Percentiles rank a stretch among this genome's conserved stretches.
These are phyloP conservation scores for Phytophthora sp. DNA, from an alignment of 352 stramenopile genomes.

Conservation along the genomic window DNA sequence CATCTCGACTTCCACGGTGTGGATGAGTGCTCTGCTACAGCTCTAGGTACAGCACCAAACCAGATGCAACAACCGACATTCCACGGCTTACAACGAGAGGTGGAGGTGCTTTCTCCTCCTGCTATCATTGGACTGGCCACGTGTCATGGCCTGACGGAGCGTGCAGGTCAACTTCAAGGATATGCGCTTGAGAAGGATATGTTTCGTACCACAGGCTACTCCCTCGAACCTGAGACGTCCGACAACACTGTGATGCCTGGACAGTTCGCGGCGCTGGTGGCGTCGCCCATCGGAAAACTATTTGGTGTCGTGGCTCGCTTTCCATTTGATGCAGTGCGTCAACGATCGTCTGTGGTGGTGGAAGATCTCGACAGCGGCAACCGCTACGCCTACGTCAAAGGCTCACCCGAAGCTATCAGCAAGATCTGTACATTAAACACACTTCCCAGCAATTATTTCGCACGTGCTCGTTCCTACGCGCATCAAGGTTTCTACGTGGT, in stretches of 20 bases:
- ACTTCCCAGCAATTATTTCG: slow-evolving; percentile 76
- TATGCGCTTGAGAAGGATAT: slow-evolving; percentile 80
- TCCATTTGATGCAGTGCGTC: slow-evolving; percentile 71
- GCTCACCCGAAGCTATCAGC: slow-evolving; percentile 63
- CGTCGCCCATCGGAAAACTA: slow-evolving; percentile 70
- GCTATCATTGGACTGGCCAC: slow-evolving; percentile 69
- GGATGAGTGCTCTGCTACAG: slow-evolving; percentile 52
- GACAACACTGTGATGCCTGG: slow-evolving; percentile 27
- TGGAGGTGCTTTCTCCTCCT: slow-evolving; percentile 70
- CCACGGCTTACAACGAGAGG: slow-evolving; percentile 63
- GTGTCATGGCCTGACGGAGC: slow-evolving; percentile 69
- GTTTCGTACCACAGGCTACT: slow-evolving; percentile 72
- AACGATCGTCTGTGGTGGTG: slow-evolving; percentile 74
- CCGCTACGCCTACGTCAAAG: slow-evolving; percentile 74
- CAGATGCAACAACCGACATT: slow-evolving; percentile 42
- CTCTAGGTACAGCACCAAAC: slow-evolving; percentile 6
- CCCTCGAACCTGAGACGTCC: slow-evolving; percentile 52
- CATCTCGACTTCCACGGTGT: slow-evolving; percentile 78
- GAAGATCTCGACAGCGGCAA: slow-evolving; percentile 70
- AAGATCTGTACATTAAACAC: slow-evolving; percentile 68
- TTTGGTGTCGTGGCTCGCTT: slow-evolving; percentile 77
- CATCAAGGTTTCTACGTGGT: slow-evolving; percentile 89
- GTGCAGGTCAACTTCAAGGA: slow-evolving; percentile 55
- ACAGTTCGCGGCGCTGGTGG: slow-evolving; percentile 66
- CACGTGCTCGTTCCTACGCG: slow-evolving; percentile 61